phyloP scores from a whole-genome alignment of 2,329 filamentous ascomycete species.

The Botrytis deweyae region DNA sequence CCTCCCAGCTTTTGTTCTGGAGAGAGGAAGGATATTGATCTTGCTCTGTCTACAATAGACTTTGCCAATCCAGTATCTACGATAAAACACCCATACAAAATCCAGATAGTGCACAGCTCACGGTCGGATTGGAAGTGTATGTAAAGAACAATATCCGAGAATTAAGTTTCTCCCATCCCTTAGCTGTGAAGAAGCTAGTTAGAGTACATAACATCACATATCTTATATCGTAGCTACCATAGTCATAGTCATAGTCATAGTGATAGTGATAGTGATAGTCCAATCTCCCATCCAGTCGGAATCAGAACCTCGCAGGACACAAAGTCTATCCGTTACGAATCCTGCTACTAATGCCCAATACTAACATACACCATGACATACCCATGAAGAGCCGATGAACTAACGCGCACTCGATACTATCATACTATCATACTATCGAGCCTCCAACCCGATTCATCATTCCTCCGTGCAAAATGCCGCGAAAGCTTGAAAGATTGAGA shows the following conservation, averaged over 20 bases:
- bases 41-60: not conserved
- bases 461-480: not conserved
- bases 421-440: no score
- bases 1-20: not conserved
- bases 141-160: not conserved
- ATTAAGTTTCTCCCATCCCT: not conserved
- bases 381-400: not conserved
- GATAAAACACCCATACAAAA: not conserved
- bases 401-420: no score
- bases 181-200: not conserved
- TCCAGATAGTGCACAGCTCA: not conserved
- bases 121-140: not conserved
- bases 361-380: not conserved
- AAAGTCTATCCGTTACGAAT: not conserved
- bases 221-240: not conserved
- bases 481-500: not conserved
- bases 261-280: no score
- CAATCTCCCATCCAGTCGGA: not conserved
- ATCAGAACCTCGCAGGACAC: not conserved
- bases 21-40: not conserved
- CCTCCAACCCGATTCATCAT: no score
- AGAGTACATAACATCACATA: not conserved
- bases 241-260: no score
- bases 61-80: not conserved
- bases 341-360: not conserved